phyloP scores from a whole-genome alignment of 2,329 filamentous ascomycete species.

The Aureobasidium vineae region DNA sequence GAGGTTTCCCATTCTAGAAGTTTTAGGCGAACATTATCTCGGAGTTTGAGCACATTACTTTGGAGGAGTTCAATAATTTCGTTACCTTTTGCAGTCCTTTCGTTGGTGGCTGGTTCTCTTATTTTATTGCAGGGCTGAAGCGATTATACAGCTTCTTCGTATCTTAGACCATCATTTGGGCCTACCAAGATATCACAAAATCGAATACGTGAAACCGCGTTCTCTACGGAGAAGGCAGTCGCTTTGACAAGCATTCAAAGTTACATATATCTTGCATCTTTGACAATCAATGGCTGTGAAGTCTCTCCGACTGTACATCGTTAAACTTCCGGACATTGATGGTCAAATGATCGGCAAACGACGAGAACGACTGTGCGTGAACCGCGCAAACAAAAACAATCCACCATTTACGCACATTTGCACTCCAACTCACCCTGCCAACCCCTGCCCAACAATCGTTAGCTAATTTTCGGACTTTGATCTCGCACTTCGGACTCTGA shows the following conservation, averaged over 20 bases:
- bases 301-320: not conserved
- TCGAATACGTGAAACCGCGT: too few species aligned
- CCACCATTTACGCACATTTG: not conserved
- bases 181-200: not conserved
- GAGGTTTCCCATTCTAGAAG: conserved; percentile 30
- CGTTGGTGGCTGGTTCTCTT: not conserved
- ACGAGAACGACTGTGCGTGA: conserved; percentile 2
- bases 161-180: not conserved
- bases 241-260: too few species aligned
- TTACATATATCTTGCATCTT: not conserved
- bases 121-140: not conserved
- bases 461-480: conserved; percentile 15
- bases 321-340: conserved; percentile 5
- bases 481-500: conserved; percentile 18
- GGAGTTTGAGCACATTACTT: not conserved
- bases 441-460: not conserved
- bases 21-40: too few species aligned
- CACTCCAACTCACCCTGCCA: not conserved
- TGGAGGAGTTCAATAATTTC: not conserved
- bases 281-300: too few species aligned
- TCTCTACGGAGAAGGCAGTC: too few species aligned
- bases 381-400: not conserved
- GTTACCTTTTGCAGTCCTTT: not conserved
- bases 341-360: conserved; percentile 5
- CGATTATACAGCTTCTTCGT: not conserved